These are phyloP conservation scores for Stenocarpella maydis DNA, from an alignment of 2,329 filamentous ascomycete genomes.

Conservation along the genomic window DNA sequence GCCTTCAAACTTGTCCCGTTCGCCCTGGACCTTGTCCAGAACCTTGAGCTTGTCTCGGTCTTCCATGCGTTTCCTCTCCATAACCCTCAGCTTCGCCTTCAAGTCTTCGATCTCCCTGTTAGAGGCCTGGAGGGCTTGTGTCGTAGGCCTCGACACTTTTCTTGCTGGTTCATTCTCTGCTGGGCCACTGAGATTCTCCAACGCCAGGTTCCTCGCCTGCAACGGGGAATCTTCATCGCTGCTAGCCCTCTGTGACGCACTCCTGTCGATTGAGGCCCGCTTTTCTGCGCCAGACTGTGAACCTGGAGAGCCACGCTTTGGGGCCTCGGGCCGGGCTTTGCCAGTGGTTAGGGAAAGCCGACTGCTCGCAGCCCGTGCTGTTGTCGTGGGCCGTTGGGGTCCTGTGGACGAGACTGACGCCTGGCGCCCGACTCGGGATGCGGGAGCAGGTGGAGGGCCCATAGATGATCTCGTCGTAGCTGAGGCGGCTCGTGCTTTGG, in stretches of 20 bases:
- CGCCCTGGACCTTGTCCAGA: conserved; percentile 77
- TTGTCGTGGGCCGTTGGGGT: conserved; percentile 44
- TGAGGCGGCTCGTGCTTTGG: conserved; percentile 65
- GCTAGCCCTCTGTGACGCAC: conserved; percentile 55
- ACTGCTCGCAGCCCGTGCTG: conserved; percentile 49
- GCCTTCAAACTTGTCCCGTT: conserved; percentile 79
- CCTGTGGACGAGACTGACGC: conserved; percentile 52
- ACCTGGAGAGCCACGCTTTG: conserved; percentile 42
- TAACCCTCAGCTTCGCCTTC: conserved; percentile 83
- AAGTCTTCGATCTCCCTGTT: conserved; percentile 83
- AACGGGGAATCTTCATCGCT: conserved; percentile 60
- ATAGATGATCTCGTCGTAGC: conserved; percentile 68
- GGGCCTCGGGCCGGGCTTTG: conserved; percentile 47
- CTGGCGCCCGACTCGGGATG: conserved; percentile 53
- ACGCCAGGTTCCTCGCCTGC: conserved; percentile 56
- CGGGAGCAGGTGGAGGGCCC: conserved; percentile 68
- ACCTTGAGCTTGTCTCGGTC: conserved; percentile 85
- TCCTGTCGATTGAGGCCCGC: conserved; percentile 46
- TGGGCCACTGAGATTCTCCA: conserved; percentile 58
- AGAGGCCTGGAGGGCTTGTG: conserved; percentile 46
- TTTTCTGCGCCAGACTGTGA: conserved; percentile 52
- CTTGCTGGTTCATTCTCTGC: conserved; percentile 45
- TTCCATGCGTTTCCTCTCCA: conserved; percentile 87
- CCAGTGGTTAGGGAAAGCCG: conserved; percentile 51
- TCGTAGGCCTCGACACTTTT: conserved; percentile 35